Evolutionary conservation across 345 rosid species (phyloP).

Genomic region (Mercurialis annua): DNA sequence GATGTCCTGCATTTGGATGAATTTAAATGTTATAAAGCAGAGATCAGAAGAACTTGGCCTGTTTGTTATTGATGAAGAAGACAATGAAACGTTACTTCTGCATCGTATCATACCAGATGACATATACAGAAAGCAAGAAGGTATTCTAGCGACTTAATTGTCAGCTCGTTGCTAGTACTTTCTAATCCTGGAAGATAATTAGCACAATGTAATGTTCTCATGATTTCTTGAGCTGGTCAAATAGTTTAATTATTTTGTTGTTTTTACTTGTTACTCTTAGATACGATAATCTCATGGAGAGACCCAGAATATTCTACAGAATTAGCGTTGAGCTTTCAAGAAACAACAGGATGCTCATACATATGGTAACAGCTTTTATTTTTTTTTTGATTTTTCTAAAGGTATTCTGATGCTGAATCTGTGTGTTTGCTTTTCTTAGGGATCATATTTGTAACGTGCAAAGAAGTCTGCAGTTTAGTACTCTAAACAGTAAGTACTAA

Average conservation of each 20-base stretch:
- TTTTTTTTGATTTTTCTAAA: background rate
- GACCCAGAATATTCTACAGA: slow-evolving; percentile 86
- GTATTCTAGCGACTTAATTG: slow-evolving; percentile 35
- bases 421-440: slow-evolving; percentile 39
- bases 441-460: slow-evolving; percentile 82
- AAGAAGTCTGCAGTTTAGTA: slow-evolving; percentile 76
- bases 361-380: slow-evolving; percentile 54
- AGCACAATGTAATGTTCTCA: background rate
- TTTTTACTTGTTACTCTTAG: slow-evolving; percentile 35
- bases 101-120: slow-evolving; percentile 79
- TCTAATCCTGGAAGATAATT: background rate
- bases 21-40: slow-evolving; percentile 40
- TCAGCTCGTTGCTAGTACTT: background rate
- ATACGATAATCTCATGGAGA: slow-evolving; percentile 97
- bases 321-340: slow-evolving; percentile 96
- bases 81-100: slow-evolving; percentile 65
- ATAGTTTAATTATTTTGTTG: too few relatives aligned
- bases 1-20: slow-evolving; percentile 22
- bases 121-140: slow-evolving; percentile 86
- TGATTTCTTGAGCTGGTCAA: slow-evolving; percentile 8
- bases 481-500: slow-evolving; percentile 65
- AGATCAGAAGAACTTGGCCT: slow-evolving; percentile 71
- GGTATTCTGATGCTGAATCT: background rate
- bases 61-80: slow-evolving; percentile 85
- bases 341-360: slow-evolving; percentile 85